phyloP scores from a whole-genome alignment of 805 yeast species.

The Schizosaccharomyces octosporus region DNA sequence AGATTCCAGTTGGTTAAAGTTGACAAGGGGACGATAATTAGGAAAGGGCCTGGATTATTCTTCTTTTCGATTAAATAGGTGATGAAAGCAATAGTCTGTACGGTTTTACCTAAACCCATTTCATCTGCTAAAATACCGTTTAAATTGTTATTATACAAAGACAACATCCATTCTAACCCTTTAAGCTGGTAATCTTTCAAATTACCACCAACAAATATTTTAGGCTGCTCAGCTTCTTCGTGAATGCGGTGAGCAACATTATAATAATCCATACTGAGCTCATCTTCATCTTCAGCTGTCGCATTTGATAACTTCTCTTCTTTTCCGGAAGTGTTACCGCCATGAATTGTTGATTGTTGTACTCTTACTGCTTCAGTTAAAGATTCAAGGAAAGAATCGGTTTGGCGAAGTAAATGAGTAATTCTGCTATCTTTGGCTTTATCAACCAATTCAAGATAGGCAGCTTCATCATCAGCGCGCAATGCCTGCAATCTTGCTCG shows the following conservation, averaged over 20 bases:
- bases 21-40: constrained; percentile 82
- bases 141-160: constrained; percentile 70
- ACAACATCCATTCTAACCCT: constrained; percentile 97
- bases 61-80: constrained; percentile 64
- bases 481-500: constrained; percentile 93
- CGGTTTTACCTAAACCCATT: constrained; percentile 95
- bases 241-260: constrained; percentile 73
- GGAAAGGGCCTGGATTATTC: constrained; percentile 55
- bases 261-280: constrained; percentile 55
- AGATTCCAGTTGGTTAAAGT: constrained; percentile 87
- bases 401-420: constrained; percentile 76
- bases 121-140: constrained; percentile 95
- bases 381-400: constrained; percentile 72
- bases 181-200: constrained; percentile 85
- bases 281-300: constrained; percentile 21
- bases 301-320: constrained; percentile 15
- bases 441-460: constrained; percentile 75
- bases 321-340: constrained; percentile 9
- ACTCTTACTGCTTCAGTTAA: constrained; percentile 72
- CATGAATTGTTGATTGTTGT: constrained; percentile 45
- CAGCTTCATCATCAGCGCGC: constrained; percentile 92
- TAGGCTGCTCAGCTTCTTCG: constrained; percentile 66
- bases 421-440: constrained; percentile 95
- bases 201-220: constrained; percentile 67
- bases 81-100: constrained; percentile 71